Conservation (phyloP, 2,329 filamentous ascomycete genomes). For the Microdochium nivale region DNA sequence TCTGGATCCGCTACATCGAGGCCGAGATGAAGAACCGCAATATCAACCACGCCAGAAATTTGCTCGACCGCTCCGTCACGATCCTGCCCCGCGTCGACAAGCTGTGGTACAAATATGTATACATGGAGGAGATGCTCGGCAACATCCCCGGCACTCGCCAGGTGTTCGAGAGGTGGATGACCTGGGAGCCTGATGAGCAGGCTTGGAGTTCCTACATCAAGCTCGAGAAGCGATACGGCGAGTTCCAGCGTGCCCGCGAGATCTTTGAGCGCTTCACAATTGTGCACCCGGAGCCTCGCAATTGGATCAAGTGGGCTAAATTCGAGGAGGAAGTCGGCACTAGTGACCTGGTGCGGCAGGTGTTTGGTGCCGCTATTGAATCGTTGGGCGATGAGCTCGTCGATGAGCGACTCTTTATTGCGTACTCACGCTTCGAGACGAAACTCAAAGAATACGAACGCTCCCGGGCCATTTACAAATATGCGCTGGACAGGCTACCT, state of each 20-base stretch:
- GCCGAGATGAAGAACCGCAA: conserved; percentile 92
- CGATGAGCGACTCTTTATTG: conserved; percentile 91
- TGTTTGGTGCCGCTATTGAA: conserved; percentile 83
- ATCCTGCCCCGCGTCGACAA: conserved; percentile 88
- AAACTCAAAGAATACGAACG: conserved; percentile 94
- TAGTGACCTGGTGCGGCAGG: conserved; percentile 82
- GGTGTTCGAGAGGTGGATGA: conserved; percentile 97
- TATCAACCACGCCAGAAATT: conserved; percentile 92
- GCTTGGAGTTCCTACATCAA: conserved; percentile 97
- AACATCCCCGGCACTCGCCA: conserved; percentile 88
- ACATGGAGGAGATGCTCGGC: conserved; percentile 96
- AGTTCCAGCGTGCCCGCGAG: conserved; percentile 80
- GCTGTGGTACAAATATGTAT: conserved; percentile 98
- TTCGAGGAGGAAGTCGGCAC: conserved; percentile 96
- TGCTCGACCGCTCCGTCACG: conserved; percentile 90
- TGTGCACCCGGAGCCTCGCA: conserved; percentile 87
- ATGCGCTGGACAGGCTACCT: conserved; percentile 84
- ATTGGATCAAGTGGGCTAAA: conserved; percentile 98
- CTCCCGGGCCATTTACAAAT: conserved; percentile 91
- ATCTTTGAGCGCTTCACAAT: conserved; percentile 88
- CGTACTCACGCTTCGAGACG: conserved; percentile 90
- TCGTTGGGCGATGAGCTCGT: conserved; percentile 89
- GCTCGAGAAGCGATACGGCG: conserved; percentile 88
- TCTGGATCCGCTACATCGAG: conserved; percentile 93
- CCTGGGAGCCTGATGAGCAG: conserved; percentile 93